Percentiles rank a stretch among this genome's conserved stretches.
These are phyloP conservation scores for Obelidium mucronatum DNA, from an alignment of 192 early-diverging fungal species.

Conservation along the genomic window DNA sequence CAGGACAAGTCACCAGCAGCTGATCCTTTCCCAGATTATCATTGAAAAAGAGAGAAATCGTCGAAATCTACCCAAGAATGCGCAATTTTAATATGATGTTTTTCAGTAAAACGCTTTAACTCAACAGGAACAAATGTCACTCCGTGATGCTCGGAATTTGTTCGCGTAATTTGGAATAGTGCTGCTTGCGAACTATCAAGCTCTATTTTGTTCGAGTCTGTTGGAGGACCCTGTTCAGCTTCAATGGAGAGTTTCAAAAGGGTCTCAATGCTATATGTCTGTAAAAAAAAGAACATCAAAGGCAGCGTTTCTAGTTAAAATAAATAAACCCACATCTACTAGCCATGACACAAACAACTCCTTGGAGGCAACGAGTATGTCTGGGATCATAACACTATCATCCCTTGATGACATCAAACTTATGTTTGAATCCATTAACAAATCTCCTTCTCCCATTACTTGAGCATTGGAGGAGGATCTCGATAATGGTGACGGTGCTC, in stretches of 20 bases:
- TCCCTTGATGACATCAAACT: no score
- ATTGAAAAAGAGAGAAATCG: slow-evolving; percentile 8
- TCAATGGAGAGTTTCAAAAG: neutral
- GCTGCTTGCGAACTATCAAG: neutral
- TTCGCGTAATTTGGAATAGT: neutral
- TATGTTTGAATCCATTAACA: no score
- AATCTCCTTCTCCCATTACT: no score
- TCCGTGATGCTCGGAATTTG: neutral
- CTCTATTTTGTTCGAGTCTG: neutral
- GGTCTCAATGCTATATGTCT: slow-evolving; percentile 3
- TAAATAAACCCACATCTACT: slow-evolving; percentile 20
- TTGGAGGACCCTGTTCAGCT: neutral
- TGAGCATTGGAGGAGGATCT: no score
- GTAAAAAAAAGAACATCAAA: neutral
- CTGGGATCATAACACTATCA: no score
- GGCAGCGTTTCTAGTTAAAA: neutral
- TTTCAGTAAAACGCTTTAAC: no score
- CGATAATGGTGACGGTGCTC: no score
- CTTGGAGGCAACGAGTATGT: no score
- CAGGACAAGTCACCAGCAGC: slow-evolving; percentile 14
- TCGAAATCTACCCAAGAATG: slow-evolving; percentile 10
- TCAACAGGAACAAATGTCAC: neutral
- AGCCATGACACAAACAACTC: slow-evolving; percentile 23
- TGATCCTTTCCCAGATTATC: slow-evolving; percentile 10
- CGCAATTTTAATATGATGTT: no score